Percentiles rank a stretch among this genome's conserved stretches.
These are phyloP conservation scores for Verticillium nubilum DNA, from an alignment of 2,329 filamentous ascomycete species.

Conservation along the genomic window DNA sequence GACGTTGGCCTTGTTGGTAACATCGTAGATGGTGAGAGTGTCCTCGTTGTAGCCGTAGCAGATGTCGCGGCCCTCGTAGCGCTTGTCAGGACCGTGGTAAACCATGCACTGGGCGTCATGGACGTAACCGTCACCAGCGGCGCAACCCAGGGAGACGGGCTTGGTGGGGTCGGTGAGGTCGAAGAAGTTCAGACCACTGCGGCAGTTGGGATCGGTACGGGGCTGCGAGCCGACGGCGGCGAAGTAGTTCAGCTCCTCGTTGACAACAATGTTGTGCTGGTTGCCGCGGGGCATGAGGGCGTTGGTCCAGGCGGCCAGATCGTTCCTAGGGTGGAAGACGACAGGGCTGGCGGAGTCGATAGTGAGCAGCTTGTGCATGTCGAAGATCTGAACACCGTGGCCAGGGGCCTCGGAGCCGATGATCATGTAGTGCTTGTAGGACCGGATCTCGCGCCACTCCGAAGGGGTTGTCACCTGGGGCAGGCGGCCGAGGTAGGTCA, in stretches of 20 bases:
- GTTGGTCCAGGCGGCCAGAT: slow-evolving; percentile 24
- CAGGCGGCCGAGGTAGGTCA: slow-evolving; percentile 37
- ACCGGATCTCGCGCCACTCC: slow-evolving; percentile 28
- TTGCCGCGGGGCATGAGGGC: slow-evolving; percentile 16
- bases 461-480: slow-evolving; percentile 11
- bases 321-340: slow-evolving; percentile 19
- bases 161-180: slow-evolving; percentile 49
- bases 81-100: slow-evolving; percentile 44
- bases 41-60: slow-evolving; percentile 54
- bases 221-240: slow-evolving; percentile 38
- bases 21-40: slow-evolving; percentile 46
- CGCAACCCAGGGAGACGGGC: slow-evolving; percentile 47
- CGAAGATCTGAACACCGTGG: slow-evolving; percentile 56
- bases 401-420: slow-evolving; percentile 30
- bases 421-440: slow-evolving; percentile 22
- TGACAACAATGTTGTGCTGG: slow-evolving; percentile 43
- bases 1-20: slow-evolving; percentile 38
- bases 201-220: slow-evolving; percentile 31
- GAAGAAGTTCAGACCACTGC: slow-evolving; percentile 50
- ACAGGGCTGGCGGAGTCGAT: slow-evolving; percentile 33
- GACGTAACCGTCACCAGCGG: slow-evolving; percentile 50
- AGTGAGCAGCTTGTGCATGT: slow-evolving; percentile 46
- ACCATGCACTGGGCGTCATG: slow-evolving; percentile 55
- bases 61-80: slow-evolving; percentile 43
- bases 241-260: slow-evolving; percentile 40